A percentile compares a stretch with the other conserved stretches of the same genome.
Conservation (phyloP, 495 filamentous ascomycete genomes). For the Niebla homalea region DNA sequence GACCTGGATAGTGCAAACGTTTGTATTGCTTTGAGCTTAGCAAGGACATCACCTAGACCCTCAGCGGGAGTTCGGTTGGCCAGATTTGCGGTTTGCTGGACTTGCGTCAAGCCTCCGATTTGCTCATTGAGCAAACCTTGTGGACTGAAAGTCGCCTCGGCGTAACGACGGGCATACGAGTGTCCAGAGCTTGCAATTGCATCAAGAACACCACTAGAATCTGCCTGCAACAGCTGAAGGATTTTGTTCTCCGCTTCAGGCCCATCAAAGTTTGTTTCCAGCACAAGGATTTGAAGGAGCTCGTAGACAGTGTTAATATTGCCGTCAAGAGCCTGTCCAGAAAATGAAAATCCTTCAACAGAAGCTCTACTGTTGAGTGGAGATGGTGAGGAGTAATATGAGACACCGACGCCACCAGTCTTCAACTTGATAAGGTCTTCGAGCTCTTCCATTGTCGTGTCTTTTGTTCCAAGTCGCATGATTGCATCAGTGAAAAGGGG, state of each 20-base stretch:
- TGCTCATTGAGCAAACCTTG: conserved; percentile 63
- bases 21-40: conserved; percentile 80
- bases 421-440: conserved; percentile 93
- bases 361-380: conserved; percentile 55
- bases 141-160: conserved; percentile 63
- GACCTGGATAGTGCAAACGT: conserved; percentile 49
- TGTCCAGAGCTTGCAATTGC: conserved; percentile 80
- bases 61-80: conserved; percentile 43
- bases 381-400: conserved; percentile 62
- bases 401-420: conserved; percentile 78
- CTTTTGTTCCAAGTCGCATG: conserved; percentile 79
- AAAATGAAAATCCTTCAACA: conserved; percentile 69
- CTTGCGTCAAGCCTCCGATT: conserved; percentile 70
- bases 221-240: conserved; percentile 67
- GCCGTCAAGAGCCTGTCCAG: conserved; percentile 73
- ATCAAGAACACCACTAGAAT: conserved; percentile 83
- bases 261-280: conserved; percentile 80
- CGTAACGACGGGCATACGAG: conserved; percentile 66
- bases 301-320: conserved; percentile 88
- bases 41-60: conserved; percentile 58
- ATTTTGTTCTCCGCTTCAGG: conserved; percentile 69
- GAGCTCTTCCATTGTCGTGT: conserved; percentile 81
- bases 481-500: conserved; percentile 87
- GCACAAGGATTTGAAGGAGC: conserved; percentile 60
- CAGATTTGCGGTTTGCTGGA: conserved; percentile 66